Evolutionary conservation across 2,329 filamentous ascomycete genomes (phyloP), one percentile per base, ranked within the genome.

Genomic region (Aspergillus costaricaensis): DNA sequence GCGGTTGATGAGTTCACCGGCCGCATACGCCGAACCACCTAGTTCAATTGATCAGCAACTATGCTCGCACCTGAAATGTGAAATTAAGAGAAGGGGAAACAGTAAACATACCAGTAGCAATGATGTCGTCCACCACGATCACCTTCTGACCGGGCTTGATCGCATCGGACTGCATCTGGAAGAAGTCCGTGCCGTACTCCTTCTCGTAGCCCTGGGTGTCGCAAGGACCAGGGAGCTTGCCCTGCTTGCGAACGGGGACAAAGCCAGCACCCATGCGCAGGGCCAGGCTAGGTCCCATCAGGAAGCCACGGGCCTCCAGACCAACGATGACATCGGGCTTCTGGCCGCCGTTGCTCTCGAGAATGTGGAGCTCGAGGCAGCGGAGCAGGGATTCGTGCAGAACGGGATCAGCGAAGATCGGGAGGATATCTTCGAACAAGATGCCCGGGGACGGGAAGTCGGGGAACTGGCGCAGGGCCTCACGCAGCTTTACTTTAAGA

Each of bases 341-440:
- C 70, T 82, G 77, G 65, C 82, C 79, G 63, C 78, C 76, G 70
- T 89, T 89, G 64, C 83, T 83, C 70, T 88, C 81, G 59, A 85
- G 80, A 65, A 96, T 84, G 77, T 96, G 89, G 64, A 97, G 83
- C 79, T 96, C 91, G 68, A 98, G 89, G 52, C 92, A 91, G 71
- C 88, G 86, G 76, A 97, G 83, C 61, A 99, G 88, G 58, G 87
- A 84, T 68, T 85, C 83, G 80, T 97, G 94, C 63, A 91, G 83
- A 55, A 77, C 74, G 58, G 88, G 87, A 73, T 92, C 85, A 76
- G 91, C 88, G 83, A 99, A 98, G 74, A 98, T 89, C 63, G 95
- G 95, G 78, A 99, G 89, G 80, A 99, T 98, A 76, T 99, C 95
- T 82, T 97, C 92, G 80, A 99, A 99, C 72, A 96, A 85, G 74